Base-by-base conservation (phyloP, 495 filamentous ascomycete species). In the Penicillium waksmanii region DNA sequence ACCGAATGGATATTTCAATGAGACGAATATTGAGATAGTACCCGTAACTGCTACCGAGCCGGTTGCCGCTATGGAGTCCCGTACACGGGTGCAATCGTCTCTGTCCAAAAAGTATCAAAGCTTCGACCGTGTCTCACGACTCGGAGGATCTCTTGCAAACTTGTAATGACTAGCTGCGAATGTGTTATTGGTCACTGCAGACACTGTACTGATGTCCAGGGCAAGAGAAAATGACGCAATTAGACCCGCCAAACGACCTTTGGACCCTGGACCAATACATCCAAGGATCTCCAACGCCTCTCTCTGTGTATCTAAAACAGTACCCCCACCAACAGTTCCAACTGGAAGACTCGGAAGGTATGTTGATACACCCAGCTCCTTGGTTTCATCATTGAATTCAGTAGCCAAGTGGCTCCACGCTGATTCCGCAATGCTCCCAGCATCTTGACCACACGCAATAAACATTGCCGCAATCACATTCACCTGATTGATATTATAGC, bases 361-460 rank as follows among this genome's bases (percentile, higher is more conserved):
- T 17, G 43, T 31, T 3, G 48, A 53, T 11, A 65, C 21, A 12
- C 36, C 18, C 11, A 65, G 33, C 1, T 51, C 38, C 25, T 58
- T 17, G 17, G 57, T 54, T 5, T 51, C 49, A 2, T 11, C 33
- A 9, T 60, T 50, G 18, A 57, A 60, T 46, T 60, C 44, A n/a
- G 31, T 10, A 10, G 50, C 55, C 18, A 57, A 56, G 21, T 65
- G 62, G 21, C 54, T 51, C 62, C 62, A 65, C 34, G 53, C 56
- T 18, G 57, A 51, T 34, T 65, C 62, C 5, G 49, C 44, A 12
- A 61, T 25, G 18, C 54, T 47, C 0, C 48, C 62, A 3, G 57
- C 53, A 40, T 65, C 62, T 25, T 65, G 62, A n/a, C 62, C 62
- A 18, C 53, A 55, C 5, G 62, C 54, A 15, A 65, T 50, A 35